These are phyloP conservation scores for Zygoascus tannicola DNA, from an alignment of 805 yeast genomes.

Conservation along the genomic window DNA sequence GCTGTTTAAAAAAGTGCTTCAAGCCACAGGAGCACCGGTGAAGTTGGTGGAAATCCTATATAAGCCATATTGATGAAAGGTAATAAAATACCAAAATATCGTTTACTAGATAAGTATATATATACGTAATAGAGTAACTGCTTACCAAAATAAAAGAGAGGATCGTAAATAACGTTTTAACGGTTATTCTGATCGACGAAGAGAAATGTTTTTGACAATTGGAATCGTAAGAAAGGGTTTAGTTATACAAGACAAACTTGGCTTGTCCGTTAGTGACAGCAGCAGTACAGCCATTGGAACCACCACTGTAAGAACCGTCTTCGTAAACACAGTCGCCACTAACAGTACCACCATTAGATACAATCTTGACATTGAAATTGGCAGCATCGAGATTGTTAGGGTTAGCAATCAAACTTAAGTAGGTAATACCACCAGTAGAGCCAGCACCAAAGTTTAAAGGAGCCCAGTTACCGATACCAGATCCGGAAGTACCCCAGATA, in stretches of 20 bases:
- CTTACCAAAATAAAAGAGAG: no score
- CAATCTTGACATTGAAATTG: slow-evolving; percentile 71
- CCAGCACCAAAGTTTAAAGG: slow-evolving; percentile 95
- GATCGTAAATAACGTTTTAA: no score
- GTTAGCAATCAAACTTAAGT: slow-evolving; percentile 88
- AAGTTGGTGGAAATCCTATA: slow-evolving; percentile 16
- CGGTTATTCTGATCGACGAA: no score
- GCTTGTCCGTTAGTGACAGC: slow-evolving; percentile 80
- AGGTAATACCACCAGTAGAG: slow-evolving; percentile 58
- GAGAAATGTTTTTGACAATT: no score
- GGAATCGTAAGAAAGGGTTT: slow-evolving; percentile 3
- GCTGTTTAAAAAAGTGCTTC: slow-evolving; percentile 15
- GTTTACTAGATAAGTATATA: no score
- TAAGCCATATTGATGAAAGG: slow-evolving; percentile 5
- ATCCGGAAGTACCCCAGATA: slow-evolving; percentile 77
- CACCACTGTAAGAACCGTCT: slow-evolving; percentile 67
- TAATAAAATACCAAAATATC: background rate
- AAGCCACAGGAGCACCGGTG: slow-evolving; percentile 18
- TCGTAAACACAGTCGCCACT: slow-evolving; percentile 74
- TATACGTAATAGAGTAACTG: no score
- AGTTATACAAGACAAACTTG: slow-evolving; percentile 62
- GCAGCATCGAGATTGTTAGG: slow-evolving; percentile 71
- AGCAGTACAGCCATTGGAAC: slow-evolving; percentile 87
- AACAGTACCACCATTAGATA: slow-evolving; percentile 52
- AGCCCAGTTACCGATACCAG: slow-evolving; percentile 95